These are phyloP conservation scores for Areca catechu DNA, from an alignment of 176 grass and related monocot genomes.

Conservation along the genomic window DNA sequence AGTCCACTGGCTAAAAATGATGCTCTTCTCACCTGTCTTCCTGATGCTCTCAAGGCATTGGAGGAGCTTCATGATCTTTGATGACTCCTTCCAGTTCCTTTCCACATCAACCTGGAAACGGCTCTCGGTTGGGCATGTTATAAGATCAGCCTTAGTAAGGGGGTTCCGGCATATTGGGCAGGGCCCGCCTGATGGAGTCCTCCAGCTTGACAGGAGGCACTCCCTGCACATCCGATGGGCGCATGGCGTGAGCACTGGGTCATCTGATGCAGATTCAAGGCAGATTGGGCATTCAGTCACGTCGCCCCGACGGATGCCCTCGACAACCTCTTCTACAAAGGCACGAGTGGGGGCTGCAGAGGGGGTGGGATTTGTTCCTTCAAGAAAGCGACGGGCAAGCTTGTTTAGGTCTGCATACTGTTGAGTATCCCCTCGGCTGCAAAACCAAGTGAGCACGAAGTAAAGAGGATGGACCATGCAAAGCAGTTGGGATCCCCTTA, in stretches of 20 bases:
- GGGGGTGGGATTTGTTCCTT: slow-evolving; percentile 14
- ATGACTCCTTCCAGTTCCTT: slow-evolving; percentile 86
- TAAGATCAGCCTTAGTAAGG: slow-evolving; percentile 46
- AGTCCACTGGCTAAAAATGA: slow-evolving; percentile 92
- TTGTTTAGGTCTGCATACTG: slow-evolving; percentile 55
- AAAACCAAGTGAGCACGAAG: neutral
- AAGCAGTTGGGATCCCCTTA: too few species aligned
- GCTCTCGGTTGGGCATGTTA: slow-evolving; percentile 48
- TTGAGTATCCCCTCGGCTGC: slow-evolving; percentile 51
- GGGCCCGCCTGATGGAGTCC: slow-evolving; percentile 29
- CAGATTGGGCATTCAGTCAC: slow-evolving; percentile 78
- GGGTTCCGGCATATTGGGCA: slow-evolving; percentile 61
- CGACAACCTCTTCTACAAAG: slow-evolving; percentile 72
- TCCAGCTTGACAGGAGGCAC: slow-evolving; percentile 75
- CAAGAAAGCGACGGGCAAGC: slow-evolving; percentile 57
- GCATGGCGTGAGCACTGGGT: slow-evolving; percentile 70
- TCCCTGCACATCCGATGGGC: slow-evolving; percentile 73
- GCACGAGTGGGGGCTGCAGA: slow-evolving; percentile 31
- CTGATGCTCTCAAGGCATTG: slow-evolving; percentile 33
- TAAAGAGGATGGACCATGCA: too few species aligned
- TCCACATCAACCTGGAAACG: slow-evolving; percentile 53
- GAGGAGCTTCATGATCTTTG: slow-evolving; percentile 61
- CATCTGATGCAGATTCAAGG: slow-evolving; percentile 78
- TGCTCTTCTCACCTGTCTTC: slow-evolving; percentile 72
- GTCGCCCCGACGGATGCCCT: slow-evolving; percentile 59